Percentiles rank a stretch among this genome's conserved stretches.
Evolutionary conservation across 1,284 basidiomycete genomes (phyloP).

Genomic region (Fomitopsis palustris): DNA sequence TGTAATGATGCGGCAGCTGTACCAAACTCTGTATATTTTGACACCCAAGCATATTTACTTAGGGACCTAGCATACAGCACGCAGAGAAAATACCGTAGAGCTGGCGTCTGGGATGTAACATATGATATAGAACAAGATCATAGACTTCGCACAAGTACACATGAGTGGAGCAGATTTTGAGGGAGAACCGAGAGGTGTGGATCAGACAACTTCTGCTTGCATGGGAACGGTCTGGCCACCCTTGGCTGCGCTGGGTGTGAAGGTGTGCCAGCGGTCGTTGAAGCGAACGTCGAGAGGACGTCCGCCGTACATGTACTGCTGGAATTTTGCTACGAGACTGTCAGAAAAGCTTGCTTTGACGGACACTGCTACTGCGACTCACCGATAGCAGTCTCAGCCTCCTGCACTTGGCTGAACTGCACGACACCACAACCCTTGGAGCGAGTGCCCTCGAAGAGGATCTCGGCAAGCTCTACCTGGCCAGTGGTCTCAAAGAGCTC

Average conservation of each 20-base stretch:
- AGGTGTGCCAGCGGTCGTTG: constrained; percentile 91
- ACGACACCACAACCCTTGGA: constrained; percentile 95
- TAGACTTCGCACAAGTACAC: constrained; percentile 6
- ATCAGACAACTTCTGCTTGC: constrained; percentile 22
- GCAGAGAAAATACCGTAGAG: constrained; percentile 8
- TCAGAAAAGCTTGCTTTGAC: neutral
- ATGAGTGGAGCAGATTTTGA: constrained; percentile 3
- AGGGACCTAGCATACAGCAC: constrained; percentile 6
- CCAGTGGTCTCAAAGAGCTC: constrained; percentile 98
- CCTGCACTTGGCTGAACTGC: constrained; percentile 84
- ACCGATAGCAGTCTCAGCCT: constrained; percentile 94
- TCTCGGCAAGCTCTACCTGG: constrained; percentile 90
- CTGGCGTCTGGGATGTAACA: constrained; percentile 2
- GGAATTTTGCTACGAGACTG: constrained; percentile 71
- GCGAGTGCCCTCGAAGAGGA: constrained; percentile 86
- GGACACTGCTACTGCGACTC: constrained; percentile 18
- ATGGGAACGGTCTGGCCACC: constrained; percentile 63
- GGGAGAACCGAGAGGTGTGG: neutral
- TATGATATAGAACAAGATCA: constrained; percentile 5
- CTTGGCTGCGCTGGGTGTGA: constrained; percentile 79
- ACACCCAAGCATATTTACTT: constrained; percentile 3
- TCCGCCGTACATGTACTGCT: constrained; percentile 88
- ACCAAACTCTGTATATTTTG: constrained; percentile 6
- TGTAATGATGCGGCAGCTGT: constrained; percentile 3
- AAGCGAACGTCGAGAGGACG: constrained; percentile 84